phyloP scores from a whole-genome alignment of 495 filamentous ascomycete genomes.

The Hamigera avellanea region DNA sequence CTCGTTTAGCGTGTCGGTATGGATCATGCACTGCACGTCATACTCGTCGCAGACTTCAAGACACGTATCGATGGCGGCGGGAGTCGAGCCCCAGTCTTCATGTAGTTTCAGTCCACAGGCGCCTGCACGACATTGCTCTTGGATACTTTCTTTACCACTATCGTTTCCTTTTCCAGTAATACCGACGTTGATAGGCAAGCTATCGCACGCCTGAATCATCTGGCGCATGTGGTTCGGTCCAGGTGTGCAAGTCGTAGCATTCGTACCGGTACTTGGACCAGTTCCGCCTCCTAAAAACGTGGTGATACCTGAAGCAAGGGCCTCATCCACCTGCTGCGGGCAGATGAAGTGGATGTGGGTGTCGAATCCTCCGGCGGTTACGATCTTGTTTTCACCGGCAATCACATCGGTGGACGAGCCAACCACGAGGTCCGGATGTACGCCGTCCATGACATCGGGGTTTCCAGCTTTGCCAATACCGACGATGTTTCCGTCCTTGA shows the following conservation, averaged over 20 bases:
- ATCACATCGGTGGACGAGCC: constrained; percentile 93
- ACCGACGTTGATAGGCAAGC: constrained; percentile 80
- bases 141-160: constrained; percentile 54
- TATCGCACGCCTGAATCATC: constrained; percentile 88
- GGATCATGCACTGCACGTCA: constrained; percentile 91
- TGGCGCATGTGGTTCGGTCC: constrained; percentile 72
- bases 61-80: constrained; percentile 86
- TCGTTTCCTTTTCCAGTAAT: constrained; percentile 98
- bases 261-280: constrained; percentile 91
- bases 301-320: constrained; percentile 79
- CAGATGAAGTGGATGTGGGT: constrained; percentile 96
- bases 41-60: constrained; percentile 78
- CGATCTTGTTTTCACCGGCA: constrained; percentile 83
- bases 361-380: constrained; percentile 88
- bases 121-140: constrained; percentile 74
- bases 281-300: constrained; percentile 89
- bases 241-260: constrained; percentile 92
- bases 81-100: constrained; percentile 95
- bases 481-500: constrained; percentile 78
- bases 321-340: constrained; percentile 84
- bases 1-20: constrained; percentile 97
- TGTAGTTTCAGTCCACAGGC: constrained; percentile 90
- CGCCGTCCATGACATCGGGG: constrained; percentile 90
- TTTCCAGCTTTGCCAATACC: constrained; percentile 96
- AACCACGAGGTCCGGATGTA: constrained; percentile 67